Percentiles rank a stretch among this genome's conserved stretches.
Conservation (phyloP, 225 moss, liverwort and hornwort species). For the Marchantia polymorpha region DNA sequence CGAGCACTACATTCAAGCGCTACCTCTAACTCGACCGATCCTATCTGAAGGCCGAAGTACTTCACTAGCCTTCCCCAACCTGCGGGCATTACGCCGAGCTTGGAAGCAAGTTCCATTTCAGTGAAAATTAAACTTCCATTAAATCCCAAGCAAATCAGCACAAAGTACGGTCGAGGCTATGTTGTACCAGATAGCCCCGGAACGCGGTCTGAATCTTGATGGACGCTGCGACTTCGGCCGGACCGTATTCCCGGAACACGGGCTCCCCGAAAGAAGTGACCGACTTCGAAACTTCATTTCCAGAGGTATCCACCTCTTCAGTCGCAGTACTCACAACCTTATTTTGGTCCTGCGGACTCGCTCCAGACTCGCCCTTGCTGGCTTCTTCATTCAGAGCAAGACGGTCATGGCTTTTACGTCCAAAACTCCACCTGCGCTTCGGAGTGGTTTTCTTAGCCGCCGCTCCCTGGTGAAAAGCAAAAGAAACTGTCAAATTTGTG, state of each 20-base stretch:
- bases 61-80: not conserved
- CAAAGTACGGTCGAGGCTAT: too few relatives aligned
- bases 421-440: conserved; percentile 49
- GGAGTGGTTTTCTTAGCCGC: conserved; percentile 29
- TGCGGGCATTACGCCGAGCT: not conserved
- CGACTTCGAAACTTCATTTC: conserved; percentile 11
- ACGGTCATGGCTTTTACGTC: conserved; percentile 33
- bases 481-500: too few relatives aligned
- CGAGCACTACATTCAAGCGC: not conserved
- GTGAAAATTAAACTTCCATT: too few relatives aligned
- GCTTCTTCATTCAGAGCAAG: conserved; percentile 20
- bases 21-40: not conserved
- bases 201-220: conserved; percentile 50
- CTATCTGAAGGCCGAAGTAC: too few relatives aligned
- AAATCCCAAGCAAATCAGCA: too few relatives aligned
- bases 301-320: not conserved
- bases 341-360: conserved; percentile 18
- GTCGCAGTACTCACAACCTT: conserved; percentile 5
- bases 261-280: conserved; percentile 13
- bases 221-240: conserved; percentile 30
- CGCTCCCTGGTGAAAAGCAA: not conserved
- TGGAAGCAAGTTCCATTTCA: too few relatives aligned
- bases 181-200: conserved; percentile 41
- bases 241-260: conserved; percentile 24
- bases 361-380: conserved; percentile 23